phyloP scores from a whole-genome alignment of 2,329 filamentous ascomycete genomes.

The Cyphellophora attinorum region DNA sequence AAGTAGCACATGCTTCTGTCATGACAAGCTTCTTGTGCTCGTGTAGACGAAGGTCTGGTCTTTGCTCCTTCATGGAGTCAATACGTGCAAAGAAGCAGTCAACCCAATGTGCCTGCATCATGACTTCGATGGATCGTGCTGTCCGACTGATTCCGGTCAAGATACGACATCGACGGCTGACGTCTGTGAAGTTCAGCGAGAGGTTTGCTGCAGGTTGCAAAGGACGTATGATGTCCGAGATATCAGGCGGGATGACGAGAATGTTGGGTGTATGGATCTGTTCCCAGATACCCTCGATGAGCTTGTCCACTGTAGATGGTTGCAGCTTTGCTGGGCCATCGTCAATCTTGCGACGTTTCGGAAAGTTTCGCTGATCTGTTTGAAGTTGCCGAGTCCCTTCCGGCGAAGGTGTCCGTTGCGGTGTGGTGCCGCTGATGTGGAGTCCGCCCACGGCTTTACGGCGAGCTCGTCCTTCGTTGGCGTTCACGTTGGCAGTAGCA shows the following conservation, averaged over 20 bases:
- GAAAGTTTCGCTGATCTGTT: slow-evolving; percentile 1
- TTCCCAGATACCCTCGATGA: slow-evolving; percentile 42
- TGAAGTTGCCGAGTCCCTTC: slow-evolving; percentile 1
- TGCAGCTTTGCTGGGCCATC: slow-evolving; percentile 32
- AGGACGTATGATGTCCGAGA: slow-evolving; percentile 2
- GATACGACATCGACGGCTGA: slow-evolving; percentile 1
- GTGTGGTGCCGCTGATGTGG: slow-evolving; percentile 14
- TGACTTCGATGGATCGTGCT: slow-evolving; percentile 49
- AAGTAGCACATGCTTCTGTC: slow-evolving; percentile 43
- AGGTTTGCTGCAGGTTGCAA: background rate
- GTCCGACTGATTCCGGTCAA: slow-evolving; percentile 19
- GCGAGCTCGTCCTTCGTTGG: slow-evolving; percentile 6
- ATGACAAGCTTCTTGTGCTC: slow-evolving; percentile 44
- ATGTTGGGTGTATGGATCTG: slow-evolving; percentile 27
- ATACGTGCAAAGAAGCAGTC: slow-evolving; percentile 46
- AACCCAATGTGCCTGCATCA: slow-evolving; percentile 49
- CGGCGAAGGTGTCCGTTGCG: background rate
- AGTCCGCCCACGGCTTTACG: slow-evolving; percentile 25
- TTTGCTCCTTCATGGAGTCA: slow-evolving; percentile 28
- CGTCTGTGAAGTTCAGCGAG: background rate
- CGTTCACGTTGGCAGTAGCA: background rate
- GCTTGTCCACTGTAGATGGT: slow-evolving; percentile 38
- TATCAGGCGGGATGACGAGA: slow-evolving; percentile 3
- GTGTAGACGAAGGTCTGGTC: slow-evolving; percentile 31
- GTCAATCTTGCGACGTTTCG: slow-evolving; percentile 3